phyloP scores from a whole-genome alignment of 1,139 yeast species.

The Ashbya aceris region DNA sequence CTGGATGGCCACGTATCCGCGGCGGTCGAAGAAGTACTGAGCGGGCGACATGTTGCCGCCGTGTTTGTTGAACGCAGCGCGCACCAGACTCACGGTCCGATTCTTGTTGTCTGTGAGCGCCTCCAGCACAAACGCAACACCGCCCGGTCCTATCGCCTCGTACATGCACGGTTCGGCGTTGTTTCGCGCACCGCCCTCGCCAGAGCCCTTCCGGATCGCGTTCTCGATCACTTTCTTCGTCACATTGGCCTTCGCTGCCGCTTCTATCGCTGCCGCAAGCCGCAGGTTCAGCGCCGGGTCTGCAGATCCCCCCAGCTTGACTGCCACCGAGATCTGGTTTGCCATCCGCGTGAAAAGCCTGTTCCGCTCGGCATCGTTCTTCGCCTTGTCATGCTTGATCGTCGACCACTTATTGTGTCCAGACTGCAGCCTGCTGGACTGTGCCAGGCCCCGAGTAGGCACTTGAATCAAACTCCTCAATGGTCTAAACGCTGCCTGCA shows the following conservation, averaged over 20 bases:
- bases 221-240: constrained; percentile 77
- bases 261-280: constrained; percentile 64
- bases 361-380: constrained; percentile 74
- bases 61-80: constrained; percentile 64
- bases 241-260: constrained; percentile 69
- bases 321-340: constrained; percentile 63
- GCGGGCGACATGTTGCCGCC: constrained; percentile 73
- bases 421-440: background rate
- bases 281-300: constrained; percentile 59
- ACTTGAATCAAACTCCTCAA: no score
- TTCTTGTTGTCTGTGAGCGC: constrained; percentile 84
- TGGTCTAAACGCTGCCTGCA: no score
- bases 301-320: constrained; percentile 47
- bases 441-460: no score
- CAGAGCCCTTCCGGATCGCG: constrained; percentile 80
- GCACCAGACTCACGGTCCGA: constrained; percentile 66
- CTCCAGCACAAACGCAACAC: constrained; percentile 75
- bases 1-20: constrained; percentile 57
- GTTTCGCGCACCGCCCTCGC: constrained; percentile 38
- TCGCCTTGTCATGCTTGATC: constrained; percentile 88
- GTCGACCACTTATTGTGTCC: constrained; percentile 95
- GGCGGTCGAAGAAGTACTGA: constrained; percentile 61
- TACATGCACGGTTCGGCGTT: constrained; percentile 48
- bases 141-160: constrained; percentile 91
- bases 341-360: constrained; percentile 66